phyloP scores from a whole-genome alignment of 2,329 filamentous ascomycete species.

The Bertia moriformis region DNA sequence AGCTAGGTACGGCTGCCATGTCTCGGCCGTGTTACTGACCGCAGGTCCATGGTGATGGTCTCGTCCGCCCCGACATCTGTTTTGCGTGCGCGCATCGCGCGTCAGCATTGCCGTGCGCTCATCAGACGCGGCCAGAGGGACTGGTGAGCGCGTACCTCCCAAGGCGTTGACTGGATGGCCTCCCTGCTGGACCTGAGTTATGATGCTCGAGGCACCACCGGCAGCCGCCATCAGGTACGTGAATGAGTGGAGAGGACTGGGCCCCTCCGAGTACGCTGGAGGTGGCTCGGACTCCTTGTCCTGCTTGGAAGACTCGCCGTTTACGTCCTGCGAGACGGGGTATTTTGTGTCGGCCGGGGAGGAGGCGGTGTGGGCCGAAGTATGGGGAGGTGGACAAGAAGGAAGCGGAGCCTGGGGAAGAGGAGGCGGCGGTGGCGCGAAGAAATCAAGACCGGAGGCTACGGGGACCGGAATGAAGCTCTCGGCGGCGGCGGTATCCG shows the following conservation, averaged over 20 bases:
- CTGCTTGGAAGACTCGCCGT: slow-evolving; percentile 61
- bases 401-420: too few relatives aligned
- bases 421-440: too few relatives aligned
- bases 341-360: too few relatives aligned
- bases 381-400: too few relatives aligned
- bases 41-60: slow-evolving; percentile 84
- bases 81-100: slow-evolving; percentile 6
- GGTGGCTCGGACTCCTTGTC: slow-evolving; percentile 79
- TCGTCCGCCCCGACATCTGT: slow-evolving; percentile 75
- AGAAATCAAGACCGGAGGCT: too few relatives aligned
- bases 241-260: slow-evolving; percentile 81
- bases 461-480: too few relatives aligned
- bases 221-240: slow-evolving; percentile 96
- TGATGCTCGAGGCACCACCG: slow-evolving; percentile 93
- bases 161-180: slow-evolving; percentile 79
- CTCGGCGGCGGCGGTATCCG: too few relatives aligned
- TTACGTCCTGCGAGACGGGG: slow-evolving; percentile 67
- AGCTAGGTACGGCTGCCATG: slow-evolving; percentile 2
- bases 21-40: slow-evolving; percentile 37
- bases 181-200: slow-evolving; percentile 95
- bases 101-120: slow-evolving; percentile 4
- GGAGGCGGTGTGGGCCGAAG: too few relatives aligned
- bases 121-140: neutral
- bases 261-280: slow-evolving; percentile 89
- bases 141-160: slow-evolving; percentile 44